These are phyloP conservation scores for Cladosporium sp. DNA, from an alignment of 2,329 filamentous ascomycete species.

Conservation along the genomic window DNA sequence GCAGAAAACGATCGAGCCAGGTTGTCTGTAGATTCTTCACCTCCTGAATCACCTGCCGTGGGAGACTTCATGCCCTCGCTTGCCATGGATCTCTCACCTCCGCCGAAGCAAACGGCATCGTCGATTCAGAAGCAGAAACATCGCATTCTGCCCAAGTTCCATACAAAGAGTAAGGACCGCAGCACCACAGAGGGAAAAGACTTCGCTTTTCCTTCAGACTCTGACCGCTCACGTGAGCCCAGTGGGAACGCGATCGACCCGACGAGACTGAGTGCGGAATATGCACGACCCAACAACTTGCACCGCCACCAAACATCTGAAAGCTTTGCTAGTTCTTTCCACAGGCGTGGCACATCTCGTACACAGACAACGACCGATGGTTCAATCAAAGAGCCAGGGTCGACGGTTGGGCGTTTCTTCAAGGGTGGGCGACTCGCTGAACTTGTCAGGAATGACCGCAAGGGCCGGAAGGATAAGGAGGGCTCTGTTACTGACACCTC, in stretches of 20 bases:
- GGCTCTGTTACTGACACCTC: constrained; percentile 55
- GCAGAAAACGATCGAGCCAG: constrained; percentile 28
- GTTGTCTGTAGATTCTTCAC: constrained; percentile 38
- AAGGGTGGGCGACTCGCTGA: constrained; percentile 72
- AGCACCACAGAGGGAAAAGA: constrained; percentile 28
- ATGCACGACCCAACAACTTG: constrained; percentile 31
- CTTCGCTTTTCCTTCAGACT: constrained; percentile 22
- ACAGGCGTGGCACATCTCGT: constrained; percentile 34
- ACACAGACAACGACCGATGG: constrained; percentile 2
- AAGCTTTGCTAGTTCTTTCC: constrained; percentile 39
- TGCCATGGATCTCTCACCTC: constrained; percentile 34
- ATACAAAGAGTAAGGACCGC: constrained; percentile 33
- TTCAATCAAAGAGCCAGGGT: constrained; percentile 37
- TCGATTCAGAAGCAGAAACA: constrained; percentile 34
- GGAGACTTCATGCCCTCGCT: constrained; percentile 31
- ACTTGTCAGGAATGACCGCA: constrained; percentile 55
- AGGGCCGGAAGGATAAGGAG: constrained; percentile 27
- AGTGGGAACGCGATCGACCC: constrained; percentile 30
- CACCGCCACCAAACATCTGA: constrained; percentile 37
- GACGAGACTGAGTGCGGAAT: constrained; percentile 24
- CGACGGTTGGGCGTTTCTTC: constrained; percentile 68
- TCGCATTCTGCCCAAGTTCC: constrained; percentile 39
- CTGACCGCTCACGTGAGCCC: constrained; percentile 10
- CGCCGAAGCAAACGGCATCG: constrained; percentile 21
- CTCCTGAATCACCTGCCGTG: constrained; percentile 35